Percentiles rank a stretch among this genome's conserved stretches.
Evolutionary conservation across 257 asterid species (phyloP).

Genomic region (Rauvolfia tetraphylla): DNA sequence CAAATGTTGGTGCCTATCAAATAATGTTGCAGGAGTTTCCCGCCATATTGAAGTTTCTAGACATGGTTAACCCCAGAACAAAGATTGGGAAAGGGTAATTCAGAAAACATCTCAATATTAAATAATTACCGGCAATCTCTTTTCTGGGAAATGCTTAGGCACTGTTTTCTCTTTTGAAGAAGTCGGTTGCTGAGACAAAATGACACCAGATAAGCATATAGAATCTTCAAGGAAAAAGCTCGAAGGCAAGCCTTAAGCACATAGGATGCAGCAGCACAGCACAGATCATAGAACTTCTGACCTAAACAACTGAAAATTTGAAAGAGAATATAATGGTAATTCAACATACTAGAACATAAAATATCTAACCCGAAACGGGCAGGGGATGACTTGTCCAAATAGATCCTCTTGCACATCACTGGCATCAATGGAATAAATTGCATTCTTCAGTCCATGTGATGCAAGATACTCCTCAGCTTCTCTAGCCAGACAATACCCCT

Average conservation of each 20-base stretch:
- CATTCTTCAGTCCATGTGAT: slow-evolving; percentile 73
- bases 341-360: slow-evolving; percentile 12
- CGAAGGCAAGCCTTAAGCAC: background rate
- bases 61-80: background rate
- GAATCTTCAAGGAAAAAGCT: background rate
- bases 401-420: slow-evolving; percentile 64
- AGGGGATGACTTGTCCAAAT: slow-evolving; percentile 68
- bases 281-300: background rate
- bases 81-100: background rate
- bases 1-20: background rate
- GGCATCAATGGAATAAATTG: slow-evolving; percentile 61
- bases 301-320: background rate
- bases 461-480: slow-evolving; percentile 79
- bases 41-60: background rate
- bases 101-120: background rate
- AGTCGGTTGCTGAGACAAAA: slow-evolving; percentile 60
- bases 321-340: background rate
- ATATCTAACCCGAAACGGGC: slow-evolving; percentile 81
- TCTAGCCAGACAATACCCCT: slow-evolving; percentile 72
- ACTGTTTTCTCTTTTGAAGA: slow-evolving; percentile 61
- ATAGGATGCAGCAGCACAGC: background rate
- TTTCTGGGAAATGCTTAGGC: slow-evolving; percentile 45
- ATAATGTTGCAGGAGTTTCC: background rate
- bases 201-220: background rate
- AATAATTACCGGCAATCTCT: slow-evolving; percentile 54